Evolutionary conservation across 176 grass and related monocot genomes (phyloP).

Genomic region (Bonia amplexicaulis): DNA sequence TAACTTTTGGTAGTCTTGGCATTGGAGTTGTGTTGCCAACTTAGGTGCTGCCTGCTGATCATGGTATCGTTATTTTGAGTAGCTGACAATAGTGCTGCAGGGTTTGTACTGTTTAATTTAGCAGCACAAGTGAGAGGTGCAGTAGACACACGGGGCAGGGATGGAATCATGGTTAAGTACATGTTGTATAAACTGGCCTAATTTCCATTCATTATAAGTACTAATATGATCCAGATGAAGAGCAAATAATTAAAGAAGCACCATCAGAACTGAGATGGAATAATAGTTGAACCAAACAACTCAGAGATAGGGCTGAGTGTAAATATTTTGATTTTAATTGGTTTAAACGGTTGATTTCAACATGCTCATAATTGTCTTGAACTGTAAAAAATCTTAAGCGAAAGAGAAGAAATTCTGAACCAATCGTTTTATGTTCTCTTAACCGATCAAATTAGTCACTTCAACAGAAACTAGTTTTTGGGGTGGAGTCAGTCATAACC

Average conservation of each 20-base stretch:
- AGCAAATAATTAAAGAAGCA: not conserved
- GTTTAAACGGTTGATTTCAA: not conserved
- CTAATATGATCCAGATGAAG: not conserved
- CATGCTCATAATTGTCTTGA: constrained; percentile 10
- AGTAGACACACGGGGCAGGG: not conserved
- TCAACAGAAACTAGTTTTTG: not conserved
- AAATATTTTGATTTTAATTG: not conserved
- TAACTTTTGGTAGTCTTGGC: not conserved
- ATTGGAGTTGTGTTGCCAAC: not conserved
- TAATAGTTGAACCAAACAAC: not conserved
- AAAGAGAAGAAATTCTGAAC: constrained; percentile 2
- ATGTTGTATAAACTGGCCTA: not conserved
- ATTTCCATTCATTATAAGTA: not conserved
- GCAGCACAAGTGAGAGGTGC: not conserved
- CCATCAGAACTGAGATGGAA: not conserved
- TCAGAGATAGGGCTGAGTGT: not conserved
- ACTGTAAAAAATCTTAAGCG: not conserved
- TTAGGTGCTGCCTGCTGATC: not conserved
- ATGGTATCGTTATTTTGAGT: not conserved
- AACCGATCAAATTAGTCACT: not conserved
- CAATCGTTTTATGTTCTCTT: not conserved
- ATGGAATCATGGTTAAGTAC: not conserved
- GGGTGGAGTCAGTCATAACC: not conserved
- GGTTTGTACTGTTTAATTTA: not conserved
- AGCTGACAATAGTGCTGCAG: not conserved